Evolutionary conservation across 176 grass and related monocot genomes (phyloP), one percentile per base, ranked within the genome.

Genomic region (Eleusine indica): DNA sequence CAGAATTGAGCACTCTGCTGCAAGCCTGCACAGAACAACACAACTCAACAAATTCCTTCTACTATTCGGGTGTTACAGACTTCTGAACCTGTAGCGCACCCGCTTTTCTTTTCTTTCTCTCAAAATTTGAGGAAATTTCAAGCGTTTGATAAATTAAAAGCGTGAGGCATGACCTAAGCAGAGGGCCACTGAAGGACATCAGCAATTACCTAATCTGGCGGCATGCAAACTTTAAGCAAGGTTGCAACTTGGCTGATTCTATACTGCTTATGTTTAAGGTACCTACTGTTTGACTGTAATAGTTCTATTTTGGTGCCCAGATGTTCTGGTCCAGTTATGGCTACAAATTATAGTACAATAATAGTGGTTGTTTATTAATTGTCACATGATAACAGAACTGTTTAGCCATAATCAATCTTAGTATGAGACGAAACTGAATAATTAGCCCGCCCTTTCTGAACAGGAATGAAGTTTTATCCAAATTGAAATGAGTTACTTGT

Each of bases 141-240:
- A 14, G 63, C 3, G 9, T 41, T 25, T 3, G 35, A 22, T 81
- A 32, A 42, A 25, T 16, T 42, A n/a, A 65, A 78, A 63, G 4
- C 16, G 75, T 30, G 46, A 12, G 4, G 41, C 30, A 54, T 80
- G 78, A 69, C 21, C 48, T 70, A 75, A 68, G 82, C 72, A 76
- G 63, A 21, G 21, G 46, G 2, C 46, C 70, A 57, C 60, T 37
- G n/a, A 70, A 70, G 39, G 77, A 70, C 52, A 44, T 73, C 19
- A 58, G 47, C 21, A 71, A 68, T 66, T 67, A 68, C 76, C 66
- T 61, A 48, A 16, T 42, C 37, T 43, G 16, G 22, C 47, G 77
- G 10, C 46, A 46, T 86, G 77, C 77, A 56, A 37, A n/a, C n/a
- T 35, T 37, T 74, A 70, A 74, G 38, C 25, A 25, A 46, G 25